These are phyloP conservation scores for Chytriomyces hyalinus DNA, from an alignment of 192 early-diverging fungal genomes.

Conservation along the genomic window DNA sequence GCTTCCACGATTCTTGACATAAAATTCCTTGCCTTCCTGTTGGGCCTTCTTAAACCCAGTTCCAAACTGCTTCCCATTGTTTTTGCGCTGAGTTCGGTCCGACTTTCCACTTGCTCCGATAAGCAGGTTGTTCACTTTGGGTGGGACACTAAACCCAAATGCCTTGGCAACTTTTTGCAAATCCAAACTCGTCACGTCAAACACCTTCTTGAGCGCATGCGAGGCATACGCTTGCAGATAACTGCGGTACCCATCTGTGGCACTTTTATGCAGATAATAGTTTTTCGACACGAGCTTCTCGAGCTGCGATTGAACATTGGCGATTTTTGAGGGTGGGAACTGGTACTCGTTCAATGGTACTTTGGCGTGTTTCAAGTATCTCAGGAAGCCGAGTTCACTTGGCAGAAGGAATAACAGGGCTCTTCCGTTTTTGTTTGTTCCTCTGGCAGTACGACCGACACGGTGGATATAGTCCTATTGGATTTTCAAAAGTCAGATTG, in stretches of 20 bases:
- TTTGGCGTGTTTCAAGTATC: slow-evolving; percentile 97
- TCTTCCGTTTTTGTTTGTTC: slow-evolving; percentile 82
- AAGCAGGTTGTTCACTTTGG: slow-evolving; percentile 81
- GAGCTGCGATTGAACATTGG: slow-evolving; percentile 97
- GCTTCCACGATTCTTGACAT: slow-evolving; percentile 28
- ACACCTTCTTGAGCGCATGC: slow-evolving; percentile 94
- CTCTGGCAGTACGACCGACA: slow-evolving; percentile 89
- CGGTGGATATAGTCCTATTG: slow-evolving; percentile 52
- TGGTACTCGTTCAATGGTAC: slow-evolving; percentile 99
- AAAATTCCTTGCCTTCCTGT: slow-evolving; percentile 36
- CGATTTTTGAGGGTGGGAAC: slow-evolving; percentile 91
- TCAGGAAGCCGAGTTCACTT: slow-evolving; percentile 91
- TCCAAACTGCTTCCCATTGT: slow-evolving; percentile 16
- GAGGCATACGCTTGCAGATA: slow-evolving; percentile 96
- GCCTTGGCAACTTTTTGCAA: slow-evolving; percentile 89
- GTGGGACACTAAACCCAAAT: slow-evolving; percentile 95
- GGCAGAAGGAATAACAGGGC: slow-evolving; percentile 96
- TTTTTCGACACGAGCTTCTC: slow-evolving; percentile 97
- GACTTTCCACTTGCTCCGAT: slow-evolving; percentile 56
- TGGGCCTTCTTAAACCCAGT: slow-evolving; percentile 43
- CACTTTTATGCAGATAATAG: slow-evolving; percentile 95
- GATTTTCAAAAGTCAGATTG: background rate
- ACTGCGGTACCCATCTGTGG: slow-evolving; percentile 94
- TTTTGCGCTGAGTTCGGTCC: slow-evolving; percentile 47
- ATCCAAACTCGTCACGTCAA: slow-evolving; percentile 90